A percentile compares a stretch with the other conserved stretches of the same genome.
Conservation (phyloP, 2,329 filamentous ascomycete species). For the Ceratocystis huliohia region DNA sequence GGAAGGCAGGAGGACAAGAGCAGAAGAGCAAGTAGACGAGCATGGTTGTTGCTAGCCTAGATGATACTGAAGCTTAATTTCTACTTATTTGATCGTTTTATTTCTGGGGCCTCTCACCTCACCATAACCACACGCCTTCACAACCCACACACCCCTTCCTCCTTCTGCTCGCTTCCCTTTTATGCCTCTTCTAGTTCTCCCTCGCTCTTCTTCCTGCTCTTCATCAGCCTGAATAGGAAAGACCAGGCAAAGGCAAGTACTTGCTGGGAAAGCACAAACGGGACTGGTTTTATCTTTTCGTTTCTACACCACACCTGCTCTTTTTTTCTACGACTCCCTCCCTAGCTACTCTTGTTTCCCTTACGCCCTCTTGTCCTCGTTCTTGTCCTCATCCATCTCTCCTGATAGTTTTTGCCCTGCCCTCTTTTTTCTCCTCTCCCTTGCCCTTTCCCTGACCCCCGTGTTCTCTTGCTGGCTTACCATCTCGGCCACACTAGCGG, state of each 20-base stretch:
- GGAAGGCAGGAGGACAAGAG: slow-evolving; percentile 5
- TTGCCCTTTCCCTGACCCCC: not conserved
- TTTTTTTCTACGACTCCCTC: not conserved
- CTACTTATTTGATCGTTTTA: not conserved
- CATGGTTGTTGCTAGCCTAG: not conserved
- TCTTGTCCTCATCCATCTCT: not conserved
- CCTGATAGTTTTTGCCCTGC: not conserved
- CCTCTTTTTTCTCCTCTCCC: not conserved
- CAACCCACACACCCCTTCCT: not conserved
- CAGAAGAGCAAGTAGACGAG: not conserved
- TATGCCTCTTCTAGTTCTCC: not conserved
- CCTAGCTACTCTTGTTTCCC: not conserved
- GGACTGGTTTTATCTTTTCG: not conserved
- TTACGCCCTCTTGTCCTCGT: not conserved
- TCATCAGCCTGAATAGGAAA: not conserved
- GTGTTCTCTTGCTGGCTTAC: not conserved
- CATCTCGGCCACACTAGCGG: not conserved
- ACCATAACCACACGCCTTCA: no score
- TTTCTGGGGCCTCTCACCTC: not conserved
- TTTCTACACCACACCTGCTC: not conserved
- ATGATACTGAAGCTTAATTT: not conserved
- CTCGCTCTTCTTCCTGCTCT: not conserved
- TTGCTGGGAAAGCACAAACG: not conserved
- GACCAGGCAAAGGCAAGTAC: not conserved
- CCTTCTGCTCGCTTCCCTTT: not conserved